Evolutionary conservation across 768 basidiomycete genomes (phyloP).

Genomic region (Collybia mongolica): DNA sequence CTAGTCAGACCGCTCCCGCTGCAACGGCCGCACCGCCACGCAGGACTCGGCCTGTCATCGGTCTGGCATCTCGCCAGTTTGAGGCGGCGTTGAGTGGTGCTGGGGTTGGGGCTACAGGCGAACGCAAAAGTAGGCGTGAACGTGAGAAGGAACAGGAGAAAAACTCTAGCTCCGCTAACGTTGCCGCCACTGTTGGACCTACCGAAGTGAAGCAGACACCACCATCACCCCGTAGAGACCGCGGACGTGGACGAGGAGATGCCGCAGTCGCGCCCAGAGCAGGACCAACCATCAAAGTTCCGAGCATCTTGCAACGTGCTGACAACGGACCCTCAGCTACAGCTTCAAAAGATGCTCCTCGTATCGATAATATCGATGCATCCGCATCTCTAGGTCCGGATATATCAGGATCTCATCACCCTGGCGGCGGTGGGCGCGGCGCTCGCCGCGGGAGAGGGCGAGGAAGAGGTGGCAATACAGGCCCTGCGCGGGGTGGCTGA

Average conservation of each 20-base stretch:
- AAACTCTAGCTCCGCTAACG: conserved; percentile 15
- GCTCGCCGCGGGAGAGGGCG: conserved; percentile 14
- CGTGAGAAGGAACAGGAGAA: conserved; percentile 21
- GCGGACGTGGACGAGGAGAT: conserved; percentile 9
- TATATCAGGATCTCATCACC: neutral
- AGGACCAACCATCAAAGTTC: conserved; percentile 17
- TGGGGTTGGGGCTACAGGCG: conserved; percentile 40
- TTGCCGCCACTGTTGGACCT: conserved; percentile 1
- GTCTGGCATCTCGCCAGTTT: conserved; percentile 65
- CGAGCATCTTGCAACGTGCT: conserved; percentile 29
- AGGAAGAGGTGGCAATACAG: conserved; percentile 9
- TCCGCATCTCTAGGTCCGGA: neutral
- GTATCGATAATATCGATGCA: neutral
- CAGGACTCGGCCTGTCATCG: conserved; percentile 57
- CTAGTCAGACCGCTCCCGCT: conserved; percentile 16
- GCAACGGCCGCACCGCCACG: conserved; percentile 27
- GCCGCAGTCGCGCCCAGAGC: neutral
- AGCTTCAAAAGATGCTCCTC: conserved; percentile 4
- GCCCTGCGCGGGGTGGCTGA: conserved; percentile 5
- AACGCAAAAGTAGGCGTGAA: conserved; percentile 14
- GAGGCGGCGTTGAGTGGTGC: conserved; percentile 71
- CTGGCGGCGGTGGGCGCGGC: conserved; percentile 6
- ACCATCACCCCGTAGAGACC: conserved; percentile 12
- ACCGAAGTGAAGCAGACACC: conserved; percentile 8
- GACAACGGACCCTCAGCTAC: conserved; percentile 14